Evolutionary conservation across 768 basidiomycete species (phyloP).

Genomic region (Auriscalpium microsporum): DNA sequence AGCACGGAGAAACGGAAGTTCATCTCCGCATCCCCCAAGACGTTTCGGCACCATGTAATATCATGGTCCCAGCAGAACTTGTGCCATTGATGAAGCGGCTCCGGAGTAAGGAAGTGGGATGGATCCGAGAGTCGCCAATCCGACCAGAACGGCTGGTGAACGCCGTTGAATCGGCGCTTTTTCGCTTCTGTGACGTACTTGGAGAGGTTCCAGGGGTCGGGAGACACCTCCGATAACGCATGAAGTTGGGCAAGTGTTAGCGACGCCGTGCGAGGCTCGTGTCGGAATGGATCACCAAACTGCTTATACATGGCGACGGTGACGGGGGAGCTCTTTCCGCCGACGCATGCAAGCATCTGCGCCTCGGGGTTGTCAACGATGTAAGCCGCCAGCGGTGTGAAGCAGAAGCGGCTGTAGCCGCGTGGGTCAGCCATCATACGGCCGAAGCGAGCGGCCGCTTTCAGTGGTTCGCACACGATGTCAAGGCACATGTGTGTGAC

Average conservation of each 20-base stretch:
- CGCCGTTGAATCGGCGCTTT: neutral
- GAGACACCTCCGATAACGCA: neutral
- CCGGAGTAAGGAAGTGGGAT: constrained; percentile 14
- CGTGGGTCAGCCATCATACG: neutral
- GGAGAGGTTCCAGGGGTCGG: neutral
- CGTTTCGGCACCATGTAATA: constrained; percentile 29
- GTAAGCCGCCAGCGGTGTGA: neutral
- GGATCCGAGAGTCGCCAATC: neutral
- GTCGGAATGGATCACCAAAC: constrained; percentile 1
- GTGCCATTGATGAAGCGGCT: constrained; percentile 32
- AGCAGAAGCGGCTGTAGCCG: neutral
- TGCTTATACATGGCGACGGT: neutral
- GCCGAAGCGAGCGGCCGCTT: too few relatives aligned
- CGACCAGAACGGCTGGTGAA: neutral
- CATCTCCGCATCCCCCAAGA: constrained; percentile 24
- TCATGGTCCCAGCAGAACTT: constrained; percentile 32
- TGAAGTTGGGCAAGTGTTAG: neutral
- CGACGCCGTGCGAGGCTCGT: neutral
- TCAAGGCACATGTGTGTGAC: too few relatives aligned
- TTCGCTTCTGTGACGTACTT: neutral
- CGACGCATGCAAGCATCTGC: neutral
- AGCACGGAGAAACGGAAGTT: constrained; percentile 31
- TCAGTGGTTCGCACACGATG: too few relatives aligned
- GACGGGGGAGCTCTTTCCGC: neutral
- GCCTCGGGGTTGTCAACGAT: neutral